These are phyloP conservation scores for Brassica nigra DNA, from an alignment of 345 rosid species.

Conservation along the genomic window DNA sequence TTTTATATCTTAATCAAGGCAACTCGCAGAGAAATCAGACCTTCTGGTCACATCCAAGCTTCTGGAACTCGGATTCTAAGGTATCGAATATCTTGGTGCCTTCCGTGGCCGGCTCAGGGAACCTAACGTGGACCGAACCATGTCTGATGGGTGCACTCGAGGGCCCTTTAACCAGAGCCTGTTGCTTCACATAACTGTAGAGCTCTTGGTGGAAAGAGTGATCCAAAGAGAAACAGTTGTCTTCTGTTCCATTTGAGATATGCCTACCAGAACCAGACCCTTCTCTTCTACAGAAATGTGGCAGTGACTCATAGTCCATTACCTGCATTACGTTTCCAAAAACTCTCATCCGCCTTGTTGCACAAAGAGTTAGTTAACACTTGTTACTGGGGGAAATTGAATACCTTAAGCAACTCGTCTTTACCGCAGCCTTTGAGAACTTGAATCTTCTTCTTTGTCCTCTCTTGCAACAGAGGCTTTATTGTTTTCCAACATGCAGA, in stretches of 20 bases:
- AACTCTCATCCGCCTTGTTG: neutral
- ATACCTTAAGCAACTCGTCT: constrained; percentile 89
- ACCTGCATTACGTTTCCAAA: constrained; percentile 50
- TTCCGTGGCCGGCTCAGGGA: constrained; percentile 63
- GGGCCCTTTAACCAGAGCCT: constrained; percentile 43
- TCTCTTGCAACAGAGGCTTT: constrained; percentile 92
- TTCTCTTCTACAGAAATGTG: constrained; percentile 87
- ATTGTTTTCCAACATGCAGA: constrained; percentile 96
- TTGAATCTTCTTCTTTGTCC: constrained; percentile 87
- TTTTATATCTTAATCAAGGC: constrained; percentile 17
- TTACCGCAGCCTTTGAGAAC: constrained; percentile 78
- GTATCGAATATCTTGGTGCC: constrained; percentile 60
- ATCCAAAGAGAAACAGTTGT: constrained; percentile 81
- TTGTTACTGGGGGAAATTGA: neutral
- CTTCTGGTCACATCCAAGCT: constrained; percentile 50
- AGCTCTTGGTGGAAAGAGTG: constrained; percentile 86
- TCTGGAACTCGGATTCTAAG: constrained; percentile 74
- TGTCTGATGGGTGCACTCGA: constrained; percentile 51
- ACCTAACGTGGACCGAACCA: constrained; percentile 77
- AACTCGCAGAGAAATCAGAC: constrained; percentile 40
- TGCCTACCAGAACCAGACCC: constrained; percentile 71
- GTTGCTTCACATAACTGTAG: constrained; percentile 69
- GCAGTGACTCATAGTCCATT: constrained; percentile 88
- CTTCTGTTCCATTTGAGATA: constrained; percentile 45
- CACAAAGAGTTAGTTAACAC: neutral